These are phyloP conservation scores for Penicillium sp. DNA, from an alignment of 2,329 filamentous ascomycete genomes.

Conservation along the genomic window DNA sequence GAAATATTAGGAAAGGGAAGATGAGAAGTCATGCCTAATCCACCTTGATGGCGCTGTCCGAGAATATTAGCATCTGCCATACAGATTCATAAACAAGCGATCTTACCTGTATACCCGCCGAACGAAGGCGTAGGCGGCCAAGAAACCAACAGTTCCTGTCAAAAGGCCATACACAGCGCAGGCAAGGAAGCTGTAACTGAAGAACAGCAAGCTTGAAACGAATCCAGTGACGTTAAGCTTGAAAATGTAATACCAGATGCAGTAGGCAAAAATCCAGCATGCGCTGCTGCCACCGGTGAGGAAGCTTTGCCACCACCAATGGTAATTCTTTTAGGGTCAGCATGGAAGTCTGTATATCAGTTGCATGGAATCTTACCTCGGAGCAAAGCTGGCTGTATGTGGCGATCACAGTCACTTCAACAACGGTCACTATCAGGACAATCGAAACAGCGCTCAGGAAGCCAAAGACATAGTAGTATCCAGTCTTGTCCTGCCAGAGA, in stretches of 20 bases:
- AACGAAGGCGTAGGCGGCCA: slow-evolving; percentile 82
- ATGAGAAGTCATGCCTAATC: slow-evolving; percentile 22
- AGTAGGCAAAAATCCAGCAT: slow-evolving; percentile 81
- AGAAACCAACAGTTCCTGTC: slow-evolving; percentile 80
- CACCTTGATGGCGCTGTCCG: slow-evolving; percentile 35
- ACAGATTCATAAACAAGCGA: not conserved
- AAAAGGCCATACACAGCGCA: slow-evolving; percentile 79
- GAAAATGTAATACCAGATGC: slow-evolving; percentile 78
- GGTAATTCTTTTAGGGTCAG: slow-evolving; percentile 61
- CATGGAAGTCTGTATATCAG: not conserved
- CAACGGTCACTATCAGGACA: slow-evolving; percentile 73
- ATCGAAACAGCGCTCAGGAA: slow-evolving; percentile 74
- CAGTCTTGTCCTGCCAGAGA: slow-evolving; percentile 86
- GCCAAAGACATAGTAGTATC: slow-evolving; percentile 90
- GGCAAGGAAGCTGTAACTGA: slow-evolving; percentile 79
- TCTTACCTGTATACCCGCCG: slow-evolving; percentile 77
- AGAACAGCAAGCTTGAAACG: slow-evolving; percentile 78
- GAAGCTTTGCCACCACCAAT: slow-evolving; percentile 94
- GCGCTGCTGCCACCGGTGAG: slow-evolving; percentile 73
- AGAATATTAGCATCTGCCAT: slow-evolving; percentile 6
- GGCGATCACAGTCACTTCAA: slow-evolving; percentile 80
- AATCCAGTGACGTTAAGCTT: slow-evolving; percentile 81
- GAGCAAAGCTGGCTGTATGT: slow-evolving; percentile 80
- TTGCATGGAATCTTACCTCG: slow-evolving; percentile 55
- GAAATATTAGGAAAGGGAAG: not conserved